Evolutionary conservation across 257 asterid species (phyloP).

Genomic region (Catharanthus roseus): DNA sequence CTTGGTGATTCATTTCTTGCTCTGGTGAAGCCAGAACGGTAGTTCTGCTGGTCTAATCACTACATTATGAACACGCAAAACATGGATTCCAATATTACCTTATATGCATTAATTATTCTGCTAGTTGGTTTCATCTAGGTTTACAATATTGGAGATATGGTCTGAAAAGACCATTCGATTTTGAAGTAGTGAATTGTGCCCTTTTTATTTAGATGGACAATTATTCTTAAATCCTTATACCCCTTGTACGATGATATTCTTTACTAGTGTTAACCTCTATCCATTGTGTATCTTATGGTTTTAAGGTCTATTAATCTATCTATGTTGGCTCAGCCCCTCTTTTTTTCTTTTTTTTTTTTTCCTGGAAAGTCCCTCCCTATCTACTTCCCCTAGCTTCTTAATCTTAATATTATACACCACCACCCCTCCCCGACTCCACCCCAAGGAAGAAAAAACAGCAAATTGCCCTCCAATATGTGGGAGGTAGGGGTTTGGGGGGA

Average conservation of each 20-base stretch:
- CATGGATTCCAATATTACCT: neutral
- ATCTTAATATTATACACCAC: too few species aligned
- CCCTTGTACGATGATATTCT: neutral
- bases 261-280: neutral
- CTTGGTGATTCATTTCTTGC: slow-evolving; percentile 55
- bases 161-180: slow-evolving; percentile 1
- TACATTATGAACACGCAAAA: neutral
- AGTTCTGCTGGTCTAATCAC: neutral
- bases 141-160: neutral
- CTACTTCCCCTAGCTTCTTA: neutral
- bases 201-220: neutral
- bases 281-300: neutral
- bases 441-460: too few species aligned
- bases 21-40: slow-evolving; percentile 34
- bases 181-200: slow-evolving; percentile 1
- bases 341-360: too few species aligned
- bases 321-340: neutral
- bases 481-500: too few species aligned
- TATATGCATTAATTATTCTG: neutral
- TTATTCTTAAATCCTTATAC: neutral
- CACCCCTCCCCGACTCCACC: too few species aligned
- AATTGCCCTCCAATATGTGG: too few species aligned
- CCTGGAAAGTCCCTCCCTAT: too few species aligned
- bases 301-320: neutral
- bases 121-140: neutral